Conservation (phyloP, 495 filamentous ascomycete species). For the Xylaria telfairii region DNA sequence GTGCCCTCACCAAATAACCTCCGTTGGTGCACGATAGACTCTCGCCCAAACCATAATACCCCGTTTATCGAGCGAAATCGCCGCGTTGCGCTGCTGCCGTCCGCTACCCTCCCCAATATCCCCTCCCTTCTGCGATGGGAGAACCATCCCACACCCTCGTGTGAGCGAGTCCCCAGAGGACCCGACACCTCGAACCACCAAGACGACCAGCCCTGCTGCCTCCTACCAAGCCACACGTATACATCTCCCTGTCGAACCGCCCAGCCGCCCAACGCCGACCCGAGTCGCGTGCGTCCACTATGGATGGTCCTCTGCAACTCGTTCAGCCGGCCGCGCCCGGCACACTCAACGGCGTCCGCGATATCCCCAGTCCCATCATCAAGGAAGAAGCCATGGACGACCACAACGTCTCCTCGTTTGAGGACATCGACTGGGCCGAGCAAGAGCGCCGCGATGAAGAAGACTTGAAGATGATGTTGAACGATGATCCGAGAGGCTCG, state of each 20-base stretch:
- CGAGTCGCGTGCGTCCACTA: slow-evolving; percentile 1
- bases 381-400: slow-evolving; percentile 40
- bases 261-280: too few species aligned
- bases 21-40: neutral
- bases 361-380: slow-evolving; percentile 23
- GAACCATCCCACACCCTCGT: slow-evolving; percentile 10
- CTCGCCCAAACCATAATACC: neutral
- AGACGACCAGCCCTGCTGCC: neutral
- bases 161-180: slow-evolving; percentile 18
- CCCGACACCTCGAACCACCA: neutral
- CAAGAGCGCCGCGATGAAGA: slow-evolving; percentile 38
- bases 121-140: slow-evolving; percentile 15
- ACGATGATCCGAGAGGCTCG: slow-evolving; percentile 19
- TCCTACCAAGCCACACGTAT: neutral
- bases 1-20: neutral
- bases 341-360: slow-evolving; percentile 1
- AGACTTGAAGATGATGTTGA: slow-evolving; percentile 34
- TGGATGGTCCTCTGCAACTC: slow-evolving; percentile 18
- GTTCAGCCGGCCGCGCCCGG: slow-evolving; percentile 14
- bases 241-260: neutral
- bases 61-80: neutral
- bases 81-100: neutral
- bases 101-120: neutral
- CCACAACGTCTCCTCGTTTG: slow-evolving; percentile 28
- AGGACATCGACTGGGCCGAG: slow-evolving; percentile 37